phyloP scores from a whole-genome alignment of 2,329 filamentous ascomycete genomes.

The Colletotrichum euphorbiae region DNA sequence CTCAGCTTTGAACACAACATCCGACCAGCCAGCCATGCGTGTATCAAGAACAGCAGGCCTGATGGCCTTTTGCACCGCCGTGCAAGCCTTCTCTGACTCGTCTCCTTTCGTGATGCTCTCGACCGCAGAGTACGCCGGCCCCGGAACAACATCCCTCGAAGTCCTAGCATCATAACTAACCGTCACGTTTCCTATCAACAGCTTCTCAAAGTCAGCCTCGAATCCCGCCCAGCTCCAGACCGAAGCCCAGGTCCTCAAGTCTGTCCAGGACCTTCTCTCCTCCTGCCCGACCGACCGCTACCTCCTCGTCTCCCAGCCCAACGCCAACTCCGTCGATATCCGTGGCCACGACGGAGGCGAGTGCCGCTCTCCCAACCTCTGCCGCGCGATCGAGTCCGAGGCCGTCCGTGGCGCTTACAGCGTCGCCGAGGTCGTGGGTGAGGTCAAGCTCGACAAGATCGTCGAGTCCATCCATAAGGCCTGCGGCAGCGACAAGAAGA shows the following conservation, averaged over 20 bases:
- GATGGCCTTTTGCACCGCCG: constrained; percentile 67
- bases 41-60: constrained; percentile 62
- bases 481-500: constrained; percentile 55
- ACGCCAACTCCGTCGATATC: constrained; percentile 78
- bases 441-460: constrained; percentile 56
- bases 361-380: constrained; percentile 66
- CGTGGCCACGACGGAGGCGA: constrained; percentile 53
- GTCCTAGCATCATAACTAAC: constrained; percentile 24
- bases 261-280: constrained; percentile 65
- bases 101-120: constrained; percentile 93
- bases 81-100: constrained; percentile 83
- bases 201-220: constrained; percentile 49
- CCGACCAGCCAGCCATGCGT: constrained; percentile 60
- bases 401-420: constrained; percentile 55
- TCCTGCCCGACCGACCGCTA: constrained; percentile 81
- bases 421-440: constrained; percentile 70
- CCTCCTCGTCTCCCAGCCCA: constrained; percentile 81
- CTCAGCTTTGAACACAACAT: constrained; percentile 22
- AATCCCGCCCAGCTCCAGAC: constrained; percentile 61
- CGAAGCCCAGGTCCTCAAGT: constrained; percentile 55
- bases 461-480: constrained; percentile 57
- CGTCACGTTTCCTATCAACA: constrained; percentile 29
- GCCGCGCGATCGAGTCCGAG: constrained; percentile 52
- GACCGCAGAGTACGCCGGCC: constrained; percentile 75
- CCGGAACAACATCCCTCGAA: not conserved